Evolutionary conservation across 306 rosid genomes (phyloP).

Genomic region (Arachis hypogaea): DNA sequence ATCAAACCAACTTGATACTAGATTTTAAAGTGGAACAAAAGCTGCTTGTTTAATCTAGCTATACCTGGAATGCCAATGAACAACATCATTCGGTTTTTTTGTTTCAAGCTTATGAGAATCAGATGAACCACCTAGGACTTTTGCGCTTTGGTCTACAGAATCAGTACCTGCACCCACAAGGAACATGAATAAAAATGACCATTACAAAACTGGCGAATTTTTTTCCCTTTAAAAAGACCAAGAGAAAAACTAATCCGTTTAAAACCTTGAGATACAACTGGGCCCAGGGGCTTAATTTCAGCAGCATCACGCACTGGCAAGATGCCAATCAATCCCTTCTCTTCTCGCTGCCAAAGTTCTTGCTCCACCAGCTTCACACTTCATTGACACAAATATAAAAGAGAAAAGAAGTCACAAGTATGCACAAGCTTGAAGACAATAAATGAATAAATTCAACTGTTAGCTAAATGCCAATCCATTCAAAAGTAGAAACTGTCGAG

Average conservation of each 20-base stretch:
- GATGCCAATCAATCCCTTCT: conserved; percentile 96
- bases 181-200: conserved; percentile 4
- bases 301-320: conserved; percentile 92
- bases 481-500: conserved; percentile 12
- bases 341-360: conserved; percentile 98
- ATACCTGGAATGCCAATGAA: conserved; percentile 95
- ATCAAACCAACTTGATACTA: conserved; percentile 14
- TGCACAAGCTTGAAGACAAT: conserved; percentile 15
- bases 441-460: conserved; percentile 12
- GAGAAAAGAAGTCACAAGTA: conserved; percentile 24
- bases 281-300: conserved; percentile 57
- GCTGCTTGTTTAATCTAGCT: conserved; percentile 25
- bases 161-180: conserved; percentile 54
- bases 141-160: conserved; percentile 67
- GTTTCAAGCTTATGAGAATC: conserved; percentile 73
- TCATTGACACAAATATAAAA: conserved; percentile 31
- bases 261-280: conserved; percentile 75
- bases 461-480: not conserved
- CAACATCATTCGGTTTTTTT: conserved; percentile 75
- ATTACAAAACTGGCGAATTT: conserved; percentile 1
- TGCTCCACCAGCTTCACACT: conserved; percentile 99
- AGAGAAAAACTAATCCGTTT: not conserved
- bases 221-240: not conserved
- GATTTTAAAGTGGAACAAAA: conserved; percentile 24
- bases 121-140: conserved; percentile 61